Base-by-base conservation (phyloP, 495 filamentous ascomycete species). In the Aspergillus olivimuriae region DNA sequence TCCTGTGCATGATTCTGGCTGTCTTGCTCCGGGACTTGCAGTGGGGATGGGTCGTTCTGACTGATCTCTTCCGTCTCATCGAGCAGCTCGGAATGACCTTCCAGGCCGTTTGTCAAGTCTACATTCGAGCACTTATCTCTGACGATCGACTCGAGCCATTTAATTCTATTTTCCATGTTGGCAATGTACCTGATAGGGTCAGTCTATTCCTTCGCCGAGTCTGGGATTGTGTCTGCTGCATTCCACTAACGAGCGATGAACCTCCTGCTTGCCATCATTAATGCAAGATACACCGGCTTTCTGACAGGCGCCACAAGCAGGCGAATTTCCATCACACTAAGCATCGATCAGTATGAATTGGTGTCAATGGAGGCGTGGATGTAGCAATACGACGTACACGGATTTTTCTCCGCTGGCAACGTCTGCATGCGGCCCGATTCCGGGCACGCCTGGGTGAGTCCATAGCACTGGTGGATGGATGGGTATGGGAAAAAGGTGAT, bases 111-210 rank as follows among this genome's bases (percentile, higher is more conserved):
- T 24, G 52, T 51, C 21, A 70, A 41, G 6, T 61, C 49, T 15
- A 70, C 28, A 33, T 58, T 55, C 4, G 61, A 46, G 19, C 60
- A 57, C 9, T 49, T 56, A 31, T 62, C 53, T n/a, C 53, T 51
- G 11, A 72, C 47, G 9, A 68, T 48, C 1, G 62, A 63, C 40
- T 73, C 70, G 1, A 73, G 54, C 66, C 64, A 72, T 46, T 63
- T 55, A 4, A 70, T 55, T 14, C 68, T 51, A 15, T 58, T 61
- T 26, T 66, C 62, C 47, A 72, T 48, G 30, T 56, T 66, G 8
- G 57, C 58, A 23, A 70, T 65, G 23, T 72, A 68, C 15, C 64
- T 72, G n/a, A 41, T 39, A 56, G 41, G 5, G 39, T 50, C 32
- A 44, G 26, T 23, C 32, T 39, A 44, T 5, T 2, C 32, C 15